A percentile compares a stretch with the other conserved stretches of the same genome.
These are phyloP conservation scores for Xeromyces bisporus DNA, from an alignment of 495 filamentous ascomycete species.

Conservation along the genomic window DNA sequence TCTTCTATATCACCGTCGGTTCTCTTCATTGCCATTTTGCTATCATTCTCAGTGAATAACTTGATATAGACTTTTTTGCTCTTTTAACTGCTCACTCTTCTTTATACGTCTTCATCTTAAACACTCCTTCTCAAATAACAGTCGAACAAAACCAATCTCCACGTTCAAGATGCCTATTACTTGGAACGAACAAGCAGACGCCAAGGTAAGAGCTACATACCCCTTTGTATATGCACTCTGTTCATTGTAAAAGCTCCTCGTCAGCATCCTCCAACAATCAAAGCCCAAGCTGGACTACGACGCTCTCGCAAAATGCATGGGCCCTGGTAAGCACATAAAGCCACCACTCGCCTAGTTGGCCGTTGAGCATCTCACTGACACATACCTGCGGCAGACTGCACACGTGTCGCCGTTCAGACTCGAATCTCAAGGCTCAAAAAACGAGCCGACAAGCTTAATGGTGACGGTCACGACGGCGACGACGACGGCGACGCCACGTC, in stretches of 20 bases:
- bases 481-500: too few species aligned
- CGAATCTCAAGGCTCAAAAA: not conserved
- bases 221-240: not conserved
- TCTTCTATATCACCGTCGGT: too few species aligned
- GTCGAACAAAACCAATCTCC: too few species aligned
- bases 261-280: constrained; percentile 9
- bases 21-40: too few species aligned
- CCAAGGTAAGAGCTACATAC: constrained; percentile 6
- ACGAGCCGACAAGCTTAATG: not conserved
- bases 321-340: constrained; percentile 7
- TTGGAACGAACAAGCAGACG: constrained; percentile 13
- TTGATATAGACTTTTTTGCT: too few species aligned
- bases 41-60: too few species aligned
- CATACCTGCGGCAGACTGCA: not conserved
- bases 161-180: constrained; percentile 10
- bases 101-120: too few species aligned
- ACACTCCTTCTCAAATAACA: too few species aligned
- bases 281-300: constrained; percentile 8
- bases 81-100: too few species aligned
- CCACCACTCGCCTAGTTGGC: not conserved
- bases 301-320: constrained; percentile 13
- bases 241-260: constrained; percentile 10
- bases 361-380: not conserved
- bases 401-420: not conserved
- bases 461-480: not conserved